Base-by-base conservation (phyloP, 108 stramenopile species). In the Skeletonema tropicum region DNA sequence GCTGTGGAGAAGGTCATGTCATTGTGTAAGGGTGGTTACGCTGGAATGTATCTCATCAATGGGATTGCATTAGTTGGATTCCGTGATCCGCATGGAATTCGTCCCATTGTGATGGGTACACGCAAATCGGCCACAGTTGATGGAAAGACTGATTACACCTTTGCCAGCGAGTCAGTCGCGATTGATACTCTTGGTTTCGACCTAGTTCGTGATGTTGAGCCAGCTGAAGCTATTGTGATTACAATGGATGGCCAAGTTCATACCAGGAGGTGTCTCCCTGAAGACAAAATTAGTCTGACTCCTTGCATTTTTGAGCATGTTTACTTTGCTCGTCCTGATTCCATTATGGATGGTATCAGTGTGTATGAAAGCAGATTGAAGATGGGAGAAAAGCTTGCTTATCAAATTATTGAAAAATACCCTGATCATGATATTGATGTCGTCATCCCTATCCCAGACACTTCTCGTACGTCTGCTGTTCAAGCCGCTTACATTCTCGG, bases 301-400 rank as follows among this genome's bases (percentile, higher is more conserved):
- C 98, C 98, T 31, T 99, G 99, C 85, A 96, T 99, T 52, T 99
- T 99, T 80, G 99, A 99, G 88, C 98, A 99, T 79, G 99, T 99
- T 13, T 99, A 99, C 90, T 99, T 99, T 86, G 97, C 99, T 14
- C 89, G 99, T 15, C 99, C 99, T 6, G 99, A 99, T 84, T 94
- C 96, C 9, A 97, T 99, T 66, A 96, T 99, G 94, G 97, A 99
- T 79, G 97, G 97, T 17, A 90, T 97, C 13, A 88, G 88, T 33
- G 98, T 99, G 19, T 98, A 99, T 83, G 97, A 98, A 77, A 87
- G 98, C 29, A 87, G 98, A 19, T 88, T 98, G 41, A 91, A 96
- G 57, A 99, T 99, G 98, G 99, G 99, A 63, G 97, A 91, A 73
- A 95, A 95, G 80, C 88, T 99, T 45, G 99, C 99, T 10, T 73